A percentile compares a stretch with the other conserved stretches of the same genome.
Conservation (phyloP, 108 stramenopile genomes). For the Fragilaria radians region DNA sequence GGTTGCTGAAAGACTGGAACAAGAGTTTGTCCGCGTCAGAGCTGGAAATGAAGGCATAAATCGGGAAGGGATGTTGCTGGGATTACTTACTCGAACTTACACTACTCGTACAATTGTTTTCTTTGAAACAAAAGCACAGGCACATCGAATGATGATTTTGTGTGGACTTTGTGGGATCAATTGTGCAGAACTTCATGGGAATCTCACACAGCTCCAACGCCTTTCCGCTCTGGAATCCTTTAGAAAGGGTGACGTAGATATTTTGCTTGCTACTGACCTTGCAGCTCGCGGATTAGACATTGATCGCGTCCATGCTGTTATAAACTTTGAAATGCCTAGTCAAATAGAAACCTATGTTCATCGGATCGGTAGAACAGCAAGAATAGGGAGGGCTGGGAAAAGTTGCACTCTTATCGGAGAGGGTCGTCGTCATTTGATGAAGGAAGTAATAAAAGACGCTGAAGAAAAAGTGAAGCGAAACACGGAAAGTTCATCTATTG, state of each 20-base stretch:
- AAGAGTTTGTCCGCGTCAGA: conserved; percentile 93
- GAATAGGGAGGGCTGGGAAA: conserved; percentile 90
- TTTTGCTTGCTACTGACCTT: conserved; percentile 95
- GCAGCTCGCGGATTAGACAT: conserved; percentile 96
- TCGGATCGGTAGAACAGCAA: conserved; percentile 94
- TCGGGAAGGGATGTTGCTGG: conserved; percentile 88
- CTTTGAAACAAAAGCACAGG: conserved; percentile 89
- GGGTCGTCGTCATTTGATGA: conserved; percentile 83
- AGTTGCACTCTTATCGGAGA: conserved; percentile 94
- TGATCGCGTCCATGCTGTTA: conserved; percentile 83
- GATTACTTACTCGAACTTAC: conserved; percentile 83
- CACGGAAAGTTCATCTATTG: conserved; percentile 8
- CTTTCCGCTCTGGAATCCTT: conserved; percentile 87
- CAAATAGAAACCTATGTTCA: conserved; percentile 94
- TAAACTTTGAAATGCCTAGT: conserved; percentile 97
- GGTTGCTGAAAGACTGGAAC: conserved; percentile 88
- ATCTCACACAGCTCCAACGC: conserved; percentile 86
- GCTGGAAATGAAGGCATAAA: conserved; percentile 79
- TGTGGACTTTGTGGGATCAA: conserved; percentile 79
- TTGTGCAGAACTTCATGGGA: conserved; percentile 93
- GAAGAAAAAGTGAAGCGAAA: conserved; percentile 36
- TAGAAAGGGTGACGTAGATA: conserved; percentile 80
- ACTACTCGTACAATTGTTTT: conserved; percentile 83
- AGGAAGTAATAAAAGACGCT: conserved; percentile 84
- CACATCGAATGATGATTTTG: conserved; percentile 87